Conservation (phyloP, 1,139 yeast genomes). For the Debaryomyces sp. region DNA sequence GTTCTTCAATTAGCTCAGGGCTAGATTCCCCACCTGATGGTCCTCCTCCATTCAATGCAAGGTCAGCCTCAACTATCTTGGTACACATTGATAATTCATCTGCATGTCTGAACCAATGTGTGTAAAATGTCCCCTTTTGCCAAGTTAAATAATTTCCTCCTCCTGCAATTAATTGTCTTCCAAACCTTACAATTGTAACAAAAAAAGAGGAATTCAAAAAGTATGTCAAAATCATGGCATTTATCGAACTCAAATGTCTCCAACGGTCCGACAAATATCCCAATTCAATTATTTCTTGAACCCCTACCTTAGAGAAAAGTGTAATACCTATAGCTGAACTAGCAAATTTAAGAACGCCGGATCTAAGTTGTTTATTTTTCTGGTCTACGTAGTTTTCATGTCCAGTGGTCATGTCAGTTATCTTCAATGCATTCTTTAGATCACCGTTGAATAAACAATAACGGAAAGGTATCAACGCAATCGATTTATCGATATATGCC, state of each 20-base stretch:
- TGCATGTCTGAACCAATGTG: conserved; percentile 66
- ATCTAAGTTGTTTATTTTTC: conserved; percentile 31
- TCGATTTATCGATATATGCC: conserved; percentile 38
- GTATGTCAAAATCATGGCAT: conserved; percentile 66
- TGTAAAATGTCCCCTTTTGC: conserved; percentile 67
- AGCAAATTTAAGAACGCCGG: conserved; percentile 32
- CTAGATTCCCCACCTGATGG: conserved; percentile 38
- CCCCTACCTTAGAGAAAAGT: conserved; percentile 41
- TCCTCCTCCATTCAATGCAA: conserved; percentile 49
- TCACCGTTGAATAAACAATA: conserved; percentile 61
- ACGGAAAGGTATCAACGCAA: conserved; percentile 66
- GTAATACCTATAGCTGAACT: conserved; percentile 40
- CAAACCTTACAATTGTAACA: conserved; percentile 60
- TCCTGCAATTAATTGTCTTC: conserved; percentile 45
- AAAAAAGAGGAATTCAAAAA: conserved; percentile 62
- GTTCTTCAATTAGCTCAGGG: conserved; percentile 39
- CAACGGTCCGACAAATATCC: conserved; percentile 37
- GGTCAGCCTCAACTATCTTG: conserved; percentile 66
- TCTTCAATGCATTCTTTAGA: conserved; percentile 54
- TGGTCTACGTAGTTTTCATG: conserved; percentile 48
- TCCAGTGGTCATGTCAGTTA: conserved; percentile 66
- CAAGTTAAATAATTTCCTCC: conserved; percentile 64
- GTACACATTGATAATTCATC: conserved; percentile 72
- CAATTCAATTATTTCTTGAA: conserved; percentile 36
- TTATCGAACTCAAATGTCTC: conserved; percentile 53